Evolutionary conservation across 352 stramenopile species (phyloP), one percentile per base, ranked within the genome.

Genomic region (Pythium periplocum): DNA sequence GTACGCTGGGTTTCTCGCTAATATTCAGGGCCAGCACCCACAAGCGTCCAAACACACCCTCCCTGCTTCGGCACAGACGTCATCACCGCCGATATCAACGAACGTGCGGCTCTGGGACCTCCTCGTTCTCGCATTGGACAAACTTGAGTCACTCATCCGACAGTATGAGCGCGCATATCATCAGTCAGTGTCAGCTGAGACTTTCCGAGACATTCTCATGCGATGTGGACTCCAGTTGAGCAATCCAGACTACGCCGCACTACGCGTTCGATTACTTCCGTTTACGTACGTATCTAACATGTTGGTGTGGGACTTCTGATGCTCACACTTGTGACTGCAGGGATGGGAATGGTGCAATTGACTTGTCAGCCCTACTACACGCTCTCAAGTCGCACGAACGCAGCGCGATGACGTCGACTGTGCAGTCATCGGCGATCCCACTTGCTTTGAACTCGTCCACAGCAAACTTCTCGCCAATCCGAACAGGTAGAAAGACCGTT

Each of bases 161-260:
- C 81, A 88, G 44, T 86, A 77, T 12, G 63, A 79, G 62, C 59
- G 73, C 0, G 79, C 83, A 10, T 57, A 73, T 10, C 76, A 87
- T 55, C 64, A 66, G 6, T 68, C 59, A 39, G 48, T 91, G 40
- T 59, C 71, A 2, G 64, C 81, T 1, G 81, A 91, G 32, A 77
- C 55, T 3, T 87, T 91, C 37, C 81, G 81, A 1, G 76, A 88
- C 41, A 71, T 77, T 12, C 59, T 91, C 10, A 47, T 77, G 35
- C 70, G 73, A 9, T 85, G 72, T 45, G 78, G 81, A 2, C 69
- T 91, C 40, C 61, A 67, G 3, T 41, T 91, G 33, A 89, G 78
- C 54, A 88, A 83, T 41, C 71, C 76, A 0, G 81, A 91, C 57
- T 91, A 75, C 52, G 79, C 78, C 26, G 78, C 74, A 4, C 46